Conservation (phyloP, 768 basidiomycete species). For the Kwoniella botswanensis region DNA sequence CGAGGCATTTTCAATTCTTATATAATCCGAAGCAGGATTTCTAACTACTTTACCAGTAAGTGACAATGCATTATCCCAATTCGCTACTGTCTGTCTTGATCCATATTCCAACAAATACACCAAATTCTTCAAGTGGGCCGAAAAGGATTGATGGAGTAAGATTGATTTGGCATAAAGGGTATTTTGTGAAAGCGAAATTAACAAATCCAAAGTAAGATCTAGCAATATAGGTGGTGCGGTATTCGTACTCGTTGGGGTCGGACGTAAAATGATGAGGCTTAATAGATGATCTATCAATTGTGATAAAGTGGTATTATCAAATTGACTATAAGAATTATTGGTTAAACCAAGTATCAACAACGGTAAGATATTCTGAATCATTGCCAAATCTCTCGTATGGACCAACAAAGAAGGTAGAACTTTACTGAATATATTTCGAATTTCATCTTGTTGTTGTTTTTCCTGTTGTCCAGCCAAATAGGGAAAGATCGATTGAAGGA, state of each 20-base stretch:
- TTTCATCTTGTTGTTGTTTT: not conserved
- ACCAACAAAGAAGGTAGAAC: slow-evolving; percentile 44
- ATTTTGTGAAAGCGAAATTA: slow-evolving; percentile 71
- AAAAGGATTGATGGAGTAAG: slow-evolving; percentile 42
- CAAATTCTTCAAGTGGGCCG: slow-evolving; percentile 37
- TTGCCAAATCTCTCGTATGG: slow-evolving; percentile 45
- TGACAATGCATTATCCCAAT: slow-evolving; percentile 1
- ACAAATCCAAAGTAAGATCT: slow-evolving; percentile 69
- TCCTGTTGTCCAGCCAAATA: slow-evolving; percentile 22
- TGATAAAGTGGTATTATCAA: slow-evolving; percentile 26
- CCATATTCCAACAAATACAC: slow-evolving; percentile 34
- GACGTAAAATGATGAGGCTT: slow-evolving; percentile 40
- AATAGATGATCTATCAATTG: slow-evolving; percentile 46
- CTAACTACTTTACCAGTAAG: slow-evolving; percentile 4
- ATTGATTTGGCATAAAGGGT: slow-evolving; percentile 69
- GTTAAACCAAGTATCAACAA: slow-evolving; percentile 44
- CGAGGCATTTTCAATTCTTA: slow-evolving; percentile 31
- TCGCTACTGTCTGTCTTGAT: not conserved
- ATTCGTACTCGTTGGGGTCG: not conserved
- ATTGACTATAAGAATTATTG: slow-evolving; percentile 12
- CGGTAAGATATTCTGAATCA: slow-evolving; percentile 44
- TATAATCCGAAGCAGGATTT: slow-evolving; percentile 39
- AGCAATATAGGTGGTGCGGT: slow-evolving; percentile 63
- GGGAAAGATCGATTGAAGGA: slow-evolving; percentile 52
- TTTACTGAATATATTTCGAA: slow-evolving; percentile 14